Evolutionary conservation across 31 red algal genomes (phyloP).

Genomic region (Asparagopsis taxiformis): DNA sequence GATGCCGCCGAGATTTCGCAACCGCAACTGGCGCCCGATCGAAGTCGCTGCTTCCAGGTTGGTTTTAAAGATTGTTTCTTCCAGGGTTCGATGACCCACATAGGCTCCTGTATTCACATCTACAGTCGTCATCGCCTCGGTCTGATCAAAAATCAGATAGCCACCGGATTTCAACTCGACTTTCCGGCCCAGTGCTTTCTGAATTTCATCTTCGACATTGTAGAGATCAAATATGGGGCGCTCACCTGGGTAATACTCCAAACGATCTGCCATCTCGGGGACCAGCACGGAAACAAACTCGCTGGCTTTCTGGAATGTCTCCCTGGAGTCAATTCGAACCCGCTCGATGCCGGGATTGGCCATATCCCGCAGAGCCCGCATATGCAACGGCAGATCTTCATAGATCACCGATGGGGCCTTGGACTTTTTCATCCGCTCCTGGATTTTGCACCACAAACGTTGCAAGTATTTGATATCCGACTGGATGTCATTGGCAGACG

Average conservation of each 20-base stretch:
- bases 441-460: constrained; percentile 6
- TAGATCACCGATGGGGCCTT: constrained; percentile 5
- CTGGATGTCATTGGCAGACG: constrained; percentile 3
- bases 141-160: constrained; percentile 24
- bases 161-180: constrained; percentile 7
- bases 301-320: constrained; percentile 1
- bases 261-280: background rate
- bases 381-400: constrained; percentile 5
- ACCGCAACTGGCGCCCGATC: constrained; percentile 18
- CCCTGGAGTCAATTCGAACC: constrained; percentile 3
- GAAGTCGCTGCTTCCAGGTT: constrained; percentile 27
- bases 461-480: constrained; percentile 5
- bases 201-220: constrained; percentile 9
- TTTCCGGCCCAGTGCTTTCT: constrained; percentile 6
- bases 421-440: background rate
- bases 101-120: constrained; percentile 18
- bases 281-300: constrained; percentile 6
- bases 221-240: constrained; percentile 15
- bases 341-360: background rate
- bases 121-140: constrained; percentile 14
- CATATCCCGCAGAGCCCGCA: constrained; percentile 1
- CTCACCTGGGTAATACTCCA: constrained; percentile 2
- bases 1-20: constrained; percentile 37
- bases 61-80: constrained; percentile 7
- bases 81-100: constrained; percentile 8